Evolutionary conservation across 2,329 filamentous ascomycete species (phyloP).

Genomic region (Claviceps quebecensis): DNA sequence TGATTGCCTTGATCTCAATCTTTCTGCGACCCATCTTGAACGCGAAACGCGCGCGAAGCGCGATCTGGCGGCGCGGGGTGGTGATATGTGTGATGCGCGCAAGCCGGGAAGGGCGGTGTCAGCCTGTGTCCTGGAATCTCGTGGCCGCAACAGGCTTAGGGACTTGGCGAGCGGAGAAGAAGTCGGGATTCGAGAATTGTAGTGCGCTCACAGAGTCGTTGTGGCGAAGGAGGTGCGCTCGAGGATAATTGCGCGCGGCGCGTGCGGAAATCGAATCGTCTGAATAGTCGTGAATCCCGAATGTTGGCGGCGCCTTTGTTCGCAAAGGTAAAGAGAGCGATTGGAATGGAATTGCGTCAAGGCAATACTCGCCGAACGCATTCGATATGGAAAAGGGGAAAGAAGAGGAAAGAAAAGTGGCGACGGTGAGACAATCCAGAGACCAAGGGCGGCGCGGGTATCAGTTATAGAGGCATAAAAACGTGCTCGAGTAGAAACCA

Average conservation of each 20-base stretch:
- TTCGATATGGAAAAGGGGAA: not conserved
- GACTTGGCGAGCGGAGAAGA: not conserved
- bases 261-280: not conserved
- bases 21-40: conserved; percentile 82
- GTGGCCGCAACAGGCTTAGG: not conserved
- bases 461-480: conserved; percentile 4
- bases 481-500: not conserved
- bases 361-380: not conserved
- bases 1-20: conserved; percentile 99
- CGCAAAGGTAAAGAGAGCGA: not conserved
- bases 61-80: conserved; percentile 2
- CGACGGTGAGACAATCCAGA: conserved; percentile 5
- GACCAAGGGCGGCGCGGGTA: conserved; percentile 3
- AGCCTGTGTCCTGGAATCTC: not conserved
- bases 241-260: not conserved
- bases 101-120: not conserved
- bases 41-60: conserved; percentile 5
- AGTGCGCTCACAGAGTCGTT: not conserved
- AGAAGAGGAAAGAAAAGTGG: conserved; percentile 4
- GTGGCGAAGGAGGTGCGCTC: not conserved
- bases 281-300: not conserved
- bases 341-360: not conserved
- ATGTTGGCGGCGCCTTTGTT: not conserved
- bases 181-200: not conserved
- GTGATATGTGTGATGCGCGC: conserved; percentile 4